A percentile compares a stretch with the other conserved stretches of the same genome.
phyloP scores from a whole-genome alignment of 2,329 filamentous ascomycete genomes.

The Aspergillus luchuensis region DNA sequence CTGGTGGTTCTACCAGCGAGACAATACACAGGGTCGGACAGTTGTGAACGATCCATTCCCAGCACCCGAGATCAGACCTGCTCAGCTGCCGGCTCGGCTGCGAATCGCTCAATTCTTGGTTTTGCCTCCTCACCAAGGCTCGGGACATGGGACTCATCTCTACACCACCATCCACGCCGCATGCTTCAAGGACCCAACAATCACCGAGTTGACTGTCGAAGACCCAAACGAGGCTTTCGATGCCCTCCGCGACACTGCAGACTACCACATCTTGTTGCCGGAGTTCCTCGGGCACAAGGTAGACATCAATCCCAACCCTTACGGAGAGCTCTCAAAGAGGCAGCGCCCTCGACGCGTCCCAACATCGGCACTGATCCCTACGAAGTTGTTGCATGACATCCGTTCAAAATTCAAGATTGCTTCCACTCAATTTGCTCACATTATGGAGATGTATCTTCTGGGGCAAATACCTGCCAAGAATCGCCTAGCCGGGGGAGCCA shows the following conservation, averaged over 20 bases:
- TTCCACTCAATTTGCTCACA: conserved; percentile 61
- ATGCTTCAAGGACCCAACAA: conserved; percentile 67
- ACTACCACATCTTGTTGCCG: conserved; percentile 58
- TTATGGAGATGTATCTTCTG: conserved; percentile 65
- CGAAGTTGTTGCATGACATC: conserved; percentile 52
- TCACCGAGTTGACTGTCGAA: conserved; percentile 86
- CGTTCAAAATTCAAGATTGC: conserved; percentile 60
- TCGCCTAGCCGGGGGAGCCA: conserved; percentile 51
- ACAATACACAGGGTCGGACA: conserved; percentile 41
- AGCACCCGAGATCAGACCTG: conserved; percentile 50
- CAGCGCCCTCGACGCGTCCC: conserved; percentile 45
- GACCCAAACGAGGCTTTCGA: conserved; percentile 78
- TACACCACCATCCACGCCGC: conserved; percentile 77
- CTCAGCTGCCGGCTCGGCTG: conserved; percentile 71
- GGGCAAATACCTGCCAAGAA: conserved; percentile 54
- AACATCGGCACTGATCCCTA: conserved; percentile 58
- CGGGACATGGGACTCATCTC: conserved; percentile 75
- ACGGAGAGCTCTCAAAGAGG: conserved; percentile 35
- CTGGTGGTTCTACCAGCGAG: conserved; percentile 64
- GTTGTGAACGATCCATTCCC: conserved; percentile 48
- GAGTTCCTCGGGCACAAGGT: conserved; percentile 53
- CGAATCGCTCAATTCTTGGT: conserved; percentile 93
- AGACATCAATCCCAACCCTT: conserved; percentile 50
- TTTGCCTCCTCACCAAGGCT: conserved; percentile 80
- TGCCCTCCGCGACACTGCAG: conserved; percentile 64